Evolutionary conservation across 2,329 filamentous ascomycete genomes (phyloP).

Genomic region (Nemania diffusa): DNA sequence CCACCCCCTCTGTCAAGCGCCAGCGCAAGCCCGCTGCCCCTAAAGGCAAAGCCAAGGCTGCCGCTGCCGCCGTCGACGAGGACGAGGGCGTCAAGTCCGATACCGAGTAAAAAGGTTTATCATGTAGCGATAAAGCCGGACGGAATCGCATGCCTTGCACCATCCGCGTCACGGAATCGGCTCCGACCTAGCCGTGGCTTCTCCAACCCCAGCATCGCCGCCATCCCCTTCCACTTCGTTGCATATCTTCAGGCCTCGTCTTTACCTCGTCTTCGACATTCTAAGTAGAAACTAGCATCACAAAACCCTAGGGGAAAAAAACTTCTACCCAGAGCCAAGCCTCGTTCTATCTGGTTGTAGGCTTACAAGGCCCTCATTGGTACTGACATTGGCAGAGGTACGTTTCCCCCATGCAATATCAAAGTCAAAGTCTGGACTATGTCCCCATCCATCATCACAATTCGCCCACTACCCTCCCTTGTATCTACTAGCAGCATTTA

Average conservation of each 20-base stretch:
- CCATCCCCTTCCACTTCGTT: background rate
- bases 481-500: background rate
- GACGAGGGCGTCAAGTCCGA: background rate
- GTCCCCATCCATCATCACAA: background rate
- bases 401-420: background rate
- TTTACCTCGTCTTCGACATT: background rate
- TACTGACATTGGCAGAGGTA: slow-evolving; percentile 3
- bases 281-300: background rate
- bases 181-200: background rate
- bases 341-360: background rate
- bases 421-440: background rate
- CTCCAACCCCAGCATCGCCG: background rate
- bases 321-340: background rate
- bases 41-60: slow-evolving; percentile 6
- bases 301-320: background rate
- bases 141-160: background rate
- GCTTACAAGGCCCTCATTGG: background rate
- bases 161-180: background rate
- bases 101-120: too few species aligned
- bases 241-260: background rate
- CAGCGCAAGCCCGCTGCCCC: slow-evolving; percentile 1
- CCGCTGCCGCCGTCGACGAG: background rate
- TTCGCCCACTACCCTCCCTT: background rate
- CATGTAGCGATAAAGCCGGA: too few species aligned
- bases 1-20: slow-evolving; percentile 12